phyloP scores from a whole-genome alignment of 768 basidiomycete genomes.

The Leucosporidium scottii region DNA sequence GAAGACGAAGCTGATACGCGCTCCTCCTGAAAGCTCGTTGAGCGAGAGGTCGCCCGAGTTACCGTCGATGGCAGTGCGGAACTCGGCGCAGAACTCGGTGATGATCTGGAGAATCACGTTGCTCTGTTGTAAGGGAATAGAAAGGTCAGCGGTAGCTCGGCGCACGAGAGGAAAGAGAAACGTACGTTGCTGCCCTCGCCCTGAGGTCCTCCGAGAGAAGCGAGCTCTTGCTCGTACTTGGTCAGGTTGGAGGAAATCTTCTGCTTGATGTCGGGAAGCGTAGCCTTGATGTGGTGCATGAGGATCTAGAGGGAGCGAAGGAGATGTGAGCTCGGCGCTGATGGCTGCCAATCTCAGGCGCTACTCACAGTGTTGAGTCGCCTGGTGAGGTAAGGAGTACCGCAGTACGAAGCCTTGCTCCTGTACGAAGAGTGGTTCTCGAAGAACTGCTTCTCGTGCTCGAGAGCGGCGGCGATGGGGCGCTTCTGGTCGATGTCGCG shows the following conservation, averaged over 20 bases:
- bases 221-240: slow-evolving; percentile 79
- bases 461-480: slow-evolving; percentile 74
- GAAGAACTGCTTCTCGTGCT: slow-evolving; percentile 85
- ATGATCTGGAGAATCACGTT: slow-evolving; percentile 94
- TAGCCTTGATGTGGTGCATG: slow-evolving; percentile 97
- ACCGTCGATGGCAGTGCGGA: slow-evolving; percentile 93
- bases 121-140: slow-evolving; percentile 43
- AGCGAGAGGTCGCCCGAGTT: slow-evolving; percentile 89
- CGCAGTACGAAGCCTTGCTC: slow-evolving; percentile 89
- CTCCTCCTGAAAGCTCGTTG: slow-evolving; percentile 97
- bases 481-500: slow-evolving; percentile 89
- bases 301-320: slow-evolving; percentile 60
- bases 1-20: slow-evolving; percentile 97
- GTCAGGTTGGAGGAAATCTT: slow-evolving; percentile 84
- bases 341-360: no score
- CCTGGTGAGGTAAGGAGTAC: slow-evolving; percentile 88
- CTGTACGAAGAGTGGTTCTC: slow-evolving; percentile 90
- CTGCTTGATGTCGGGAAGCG: slow-evolving; percentile 96
- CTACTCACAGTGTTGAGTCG: slow-evolving; percentile 81
- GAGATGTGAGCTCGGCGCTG: neutral
- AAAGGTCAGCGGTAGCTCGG: neutral
- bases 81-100: slow-evolving; percentile 95
- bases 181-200: slow-evolving; percentile 59
- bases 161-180: neutral
- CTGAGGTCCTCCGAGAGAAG: slow-evolving; percentile 75